Evolutionary conservation across 1,139 yeast genomes (phyloP), one percentile per base, ranked within the genome.

Genomic region (Nematodospora anomalae): DNA sequence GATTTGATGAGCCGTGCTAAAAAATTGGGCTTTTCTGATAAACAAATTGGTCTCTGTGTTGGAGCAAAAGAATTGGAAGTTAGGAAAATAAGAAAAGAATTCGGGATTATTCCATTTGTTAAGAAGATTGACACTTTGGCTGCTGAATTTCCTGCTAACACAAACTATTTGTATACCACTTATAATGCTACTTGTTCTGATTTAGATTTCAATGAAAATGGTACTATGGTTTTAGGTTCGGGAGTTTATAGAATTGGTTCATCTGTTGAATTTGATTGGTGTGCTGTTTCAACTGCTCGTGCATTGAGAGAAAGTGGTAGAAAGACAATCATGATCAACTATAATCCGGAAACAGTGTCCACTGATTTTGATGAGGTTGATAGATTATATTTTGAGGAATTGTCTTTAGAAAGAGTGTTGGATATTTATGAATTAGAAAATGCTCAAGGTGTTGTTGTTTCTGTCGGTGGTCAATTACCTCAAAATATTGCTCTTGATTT

Each of bases 401-500:
- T 92, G 64, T 88, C 88, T 64, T 74, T 90, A 58, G 98, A 92
- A 72, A 80, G 97, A 64, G 95, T 92, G 16, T 74, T 92, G 64
- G 98, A 92, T 71, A 90, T 92, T 51, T 92, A 94, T 60, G 97
- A 92, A 62, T 71, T 89, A 49, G 98, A 94, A 71, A 79, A 80
- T 55, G 83, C 96, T 33, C 67, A 82, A 13, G 98, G 98, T 72
- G 97, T 92, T 45, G 83, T 92, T 49, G 88, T 92, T 49, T 85
- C 97, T 45, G 89, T 92, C 95, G 98, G 98, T 76, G 98, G 98
- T 60, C 98, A 94, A 72, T 87, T 96, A 30, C 88, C 97, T 6
- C 89, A 92, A 71, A 92, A 92, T 64, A 92, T 92, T 71, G 98
- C 98, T 23, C 76, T 92, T 61, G 82, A 90, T 45, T 75, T 92